Evolutionary conservation across 371 early-diverging fungal genomes (phyloP), one percentile per base, ranked within the genome.

Genomic region (Synchytrium microbalum): DNA sequence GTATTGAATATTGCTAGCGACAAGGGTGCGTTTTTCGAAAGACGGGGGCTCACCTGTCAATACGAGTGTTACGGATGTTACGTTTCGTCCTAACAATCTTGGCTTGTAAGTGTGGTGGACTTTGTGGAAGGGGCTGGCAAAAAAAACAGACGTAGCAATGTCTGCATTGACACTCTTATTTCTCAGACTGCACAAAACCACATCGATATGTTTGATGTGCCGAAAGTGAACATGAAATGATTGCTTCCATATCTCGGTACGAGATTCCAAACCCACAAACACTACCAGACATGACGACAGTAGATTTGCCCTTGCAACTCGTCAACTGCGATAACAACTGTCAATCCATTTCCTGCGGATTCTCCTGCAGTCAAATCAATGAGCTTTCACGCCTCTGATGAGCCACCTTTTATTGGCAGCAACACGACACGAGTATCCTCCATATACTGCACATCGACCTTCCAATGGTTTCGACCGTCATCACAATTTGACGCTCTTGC

Each of bases 61-160:
- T 64, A 85, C 76, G 59, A 82, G 85, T 30, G 87, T 95, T 26
- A 93, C 89, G 32, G 93, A 92, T 61, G 73, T 93, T 10, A 83
- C 85, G 32, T 95, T 94, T 71, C 96, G 95, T 67, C 96, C 96
- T 3, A 93, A 93, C 65, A 91, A 92, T 19, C 74, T 87, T 19
- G n/a, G n/a, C n/a, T n/a, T n/a, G n/a, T n/a, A n/a, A n/a, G n/a
- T n/a, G n/a, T n/a, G n/a, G n/a, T n/a, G n/a, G n/a, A n/a, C n/a
- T n/a, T n/a, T n/a, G n/a, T n/a, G n/a, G n/a, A n/a, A n/a, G n/a
- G n/a, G n/a, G n/a, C n/a, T n/a, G n/a, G n/a, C n/a, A n/a, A n/a
- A n/a, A n/a, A n/a, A n/a, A n/a, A n/a, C n/a, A n/a, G n/a, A n/a
- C n/a, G n/a, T n/a, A n/a, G n/a, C n/a, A n/a, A n/a, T n/a, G n/a